Conservation (phyloP, 805 yeast species). For the Lipomyces kockii region DNA sequence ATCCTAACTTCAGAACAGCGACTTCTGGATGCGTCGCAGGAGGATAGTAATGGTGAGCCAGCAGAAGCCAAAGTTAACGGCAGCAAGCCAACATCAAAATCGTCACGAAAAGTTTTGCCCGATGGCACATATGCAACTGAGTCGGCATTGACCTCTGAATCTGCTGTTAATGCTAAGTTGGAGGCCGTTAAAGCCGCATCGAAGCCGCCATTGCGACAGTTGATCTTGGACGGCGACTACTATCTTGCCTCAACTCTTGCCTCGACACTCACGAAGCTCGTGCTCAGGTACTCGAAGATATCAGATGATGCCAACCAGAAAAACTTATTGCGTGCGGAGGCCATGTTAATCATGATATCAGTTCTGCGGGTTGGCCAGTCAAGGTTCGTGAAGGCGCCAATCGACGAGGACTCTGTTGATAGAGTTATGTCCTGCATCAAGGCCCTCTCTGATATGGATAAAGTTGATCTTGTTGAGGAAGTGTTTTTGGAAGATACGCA, state of each 20-base stretch:
- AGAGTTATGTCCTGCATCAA: constrained; percentile 87
- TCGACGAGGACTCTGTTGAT: constrained; percentile 97
- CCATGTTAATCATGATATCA: constrained; percentile 88
- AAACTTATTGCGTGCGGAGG: constrained; percentile 93
- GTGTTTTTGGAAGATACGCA: constrained; percentile 89
- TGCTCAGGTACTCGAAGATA: constrained; percentile 69
- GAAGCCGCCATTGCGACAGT: constrained; percentile 74
- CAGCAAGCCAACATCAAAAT: constrained; percentile 42
- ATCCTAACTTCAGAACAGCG: constrained; percentile 74
- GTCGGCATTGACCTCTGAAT: constrained; percentile 62
- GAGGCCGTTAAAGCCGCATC: constrained; percentile 48
- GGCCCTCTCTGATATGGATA: constrained; percentile 66
- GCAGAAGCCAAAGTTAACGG: constrained; percentile 45
- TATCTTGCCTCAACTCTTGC: constrained; percentile 88
- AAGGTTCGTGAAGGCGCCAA: constrained; percentile 65
- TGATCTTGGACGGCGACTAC: constrained; percentile 84
- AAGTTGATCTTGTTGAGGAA: constrained; percentile 53
- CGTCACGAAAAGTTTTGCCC: constrained; percentile 87
- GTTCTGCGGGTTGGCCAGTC: constrained; percentile 87
- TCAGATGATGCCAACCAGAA: constrained; percentile 56
- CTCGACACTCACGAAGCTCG: constrained; percentile 85
- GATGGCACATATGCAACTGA: constrained; percentile 99
- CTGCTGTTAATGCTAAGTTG: constrained; percentile 45
- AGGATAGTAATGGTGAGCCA: constrained; percentile 45
- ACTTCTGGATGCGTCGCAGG: constrained; percentile 48